Conservation (phyloP, 768 basidiomycete species). For the Auriscalpium orientale region DNA sequence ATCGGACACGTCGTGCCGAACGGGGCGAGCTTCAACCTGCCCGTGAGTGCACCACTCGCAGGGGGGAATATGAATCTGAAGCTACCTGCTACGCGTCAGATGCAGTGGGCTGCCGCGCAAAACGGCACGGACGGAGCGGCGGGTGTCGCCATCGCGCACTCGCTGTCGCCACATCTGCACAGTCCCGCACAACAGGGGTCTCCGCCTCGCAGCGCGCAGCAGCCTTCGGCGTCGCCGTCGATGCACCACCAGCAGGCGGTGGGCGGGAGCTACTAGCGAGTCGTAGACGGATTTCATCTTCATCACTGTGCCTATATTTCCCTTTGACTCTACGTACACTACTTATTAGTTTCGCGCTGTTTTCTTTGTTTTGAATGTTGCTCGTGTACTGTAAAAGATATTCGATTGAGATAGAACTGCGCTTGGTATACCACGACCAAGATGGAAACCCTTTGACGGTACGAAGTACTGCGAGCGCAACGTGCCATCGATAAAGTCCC, state of each 20-base stretch:
- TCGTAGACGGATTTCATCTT: too few relatives aligned
- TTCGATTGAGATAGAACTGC: too few relatives aligned
- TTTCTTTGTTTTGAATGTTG: too few relatives aligned
- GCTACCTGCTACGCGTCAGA: constrained; percentile 29
- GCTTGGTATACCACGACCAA: too few relatives aligned
- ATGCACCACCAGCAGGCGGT: constrained; percentile 26
- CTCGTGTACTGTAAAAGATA: too few relatives aligned
- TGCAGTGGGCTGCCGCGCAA: constrained; percentile 30
- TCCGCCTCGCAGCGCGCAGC: constrained; percentile 22
- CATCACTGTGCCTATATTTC: too few relatives aligned
- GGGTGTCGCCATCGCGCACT: constrained; percentile 19
- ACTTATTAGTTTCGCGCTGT: too few relatives aligned
- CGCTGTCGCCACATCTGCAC: constrained; percentile 24
- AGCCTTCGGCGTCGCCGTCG: constrained; percentile 26
- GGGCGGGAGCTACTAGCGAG: constrained; percentile 6
- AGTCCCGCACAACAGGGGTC: constrained; percentile 23
- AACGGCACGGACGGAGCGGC: constrained; percentile 4
- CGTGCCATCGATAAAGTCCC: too few relatives aligned
- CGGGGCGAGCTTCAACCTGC: constrained; percentile 33
- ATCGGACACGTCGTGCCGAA: constrained; percentile 31
- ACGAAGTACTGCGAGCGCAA: too few relatives aligned
- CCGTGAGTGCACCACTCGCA: constrained; percentile 24
- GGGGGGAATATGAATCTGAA: constrained; percentile 40
- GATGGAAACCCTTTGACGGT: too few relatives aligned
- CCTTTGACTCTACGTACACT: too few relatives aligned